Base-by-base conservation (phyloP, 1,284 basidiomycete genomes). In the Boletus sp. region DNA sequence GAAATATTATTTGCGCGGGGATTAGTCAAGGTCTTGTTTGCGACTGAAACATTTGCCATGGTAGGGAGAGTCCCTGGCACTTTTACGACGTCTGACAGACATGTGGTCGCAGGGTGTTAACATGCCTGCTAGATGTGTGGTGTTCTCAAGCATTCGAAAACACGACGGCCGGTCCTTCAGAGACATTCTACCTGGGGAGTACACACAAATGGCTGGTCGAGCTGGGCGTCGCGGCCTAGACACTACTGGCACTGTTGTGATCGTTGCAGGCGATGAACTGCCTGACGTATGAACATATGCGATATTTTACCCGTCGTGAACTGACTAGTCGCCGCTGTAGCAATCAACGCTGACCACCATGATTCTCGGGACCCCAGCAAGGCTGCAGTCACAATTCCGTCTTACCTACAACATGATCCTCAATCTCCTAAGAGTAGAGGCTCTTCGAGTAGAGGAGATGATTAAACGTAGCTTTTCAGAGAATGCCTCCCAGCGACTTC, bases 381-480 rank as follows among this genome's bases (percentile, higher is more conserved):
- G 96, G 73, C 83, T 99, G n/a, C 86, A 90, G 52, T 98, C 96
- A 3, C 97, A 99, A 73, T 99, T 99, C 83, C 85, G 97, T 54
- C 81, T 99, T 65, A 99, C 97, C 2, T 99, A 99, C 79, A 98
- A 98, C 74, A 99, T 99, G 97, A 98, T 99, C 63, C 80, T 99
- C 62, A 99, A 99, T 73, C 78, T 99, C 47, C 83, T 99, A 21
- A 89, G 97, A 33, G 97, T 99, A 11, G 97, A 99, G 73, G 95
- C 97, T 3, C 82, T 99, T 38, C 86, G 90, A 65, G 97, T 99
- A 11, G 97, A 99, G 72, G 97, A 99, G 75, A 99, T 99, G 97
- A 99, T 99, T 76, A 99, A 99, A 77, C 85, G 97, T 40, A 96
- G 94, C 72, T 99, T 99, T 77, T 98, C 97, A 6, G 97, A 99